Percentiles rank a stretch among this genome's conserved stretches.
Evolutionary conservation across 2,329 filamentous ascomycete genomes (phyloP).

Genomic region (Ceratocystis papillata): DNA sequence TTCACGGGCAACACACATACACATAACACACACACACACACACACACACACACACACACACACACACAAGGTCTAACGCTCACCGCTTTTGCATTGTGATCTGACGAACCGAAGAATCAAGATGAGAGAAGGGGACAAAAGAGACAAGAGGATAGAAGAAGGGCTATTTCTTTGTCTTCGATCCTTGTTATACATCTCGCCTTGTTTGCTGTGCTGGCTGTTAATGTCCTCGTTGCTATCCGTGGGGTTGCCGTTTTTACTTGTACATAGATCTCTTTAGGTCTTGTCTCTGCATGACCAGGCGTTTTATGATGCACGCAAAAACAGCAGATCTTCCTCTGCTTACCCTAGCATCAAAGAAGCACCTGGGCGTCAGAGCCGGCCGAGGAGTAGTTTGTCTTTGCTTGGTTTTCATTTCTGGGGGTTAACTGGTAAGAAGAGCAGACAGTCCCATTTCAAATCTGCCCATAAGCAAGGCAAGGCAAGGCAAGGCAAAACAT

Average conservation of each 20-base stretch:
- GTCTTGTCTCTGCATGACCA: not conserved
- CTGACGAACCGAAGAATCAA: not conserved
- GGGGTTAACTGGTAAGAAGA: not conserved
- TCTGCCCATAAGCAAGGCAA: not conserved
- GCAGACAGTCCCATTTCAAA: not conserved
- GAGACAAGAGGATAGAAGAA: not conserved
- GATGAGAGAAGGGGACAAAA: not conserved
- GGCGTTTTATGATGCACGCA: not conserved
- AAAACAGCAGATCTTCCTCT: not conserved
- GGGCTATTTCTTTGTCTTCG: not conserved
- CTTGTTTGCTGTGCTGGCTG: not conserved
- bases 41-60: not conserved
- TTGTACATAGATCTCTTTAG: not conserved
- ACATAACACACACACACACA: too few relatives aligned
- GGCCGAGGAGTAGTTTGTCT: not conserved
- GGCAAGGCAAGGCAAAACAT: not conserved
- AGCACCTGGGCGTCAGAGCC: not conserved
- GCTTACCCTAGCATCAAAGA: too few relatives aligned
- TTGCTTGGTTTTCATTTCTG: not conserved
- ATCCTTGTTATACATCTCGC: not conserved
- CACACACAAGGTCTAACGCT: slow-evolving; percentile 4
- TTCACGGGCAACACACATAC: slow-evolving; percentile 10
- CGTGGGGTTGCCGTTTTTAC: not conserved
- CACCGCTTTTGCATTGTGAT: slow-evolving; percentile 12
- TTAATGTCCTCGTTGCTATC: not conserved